A percentile compares a stretch with the other conserved stretches of the same genome.
These are phyloP conservation scores for Corynascus novoguineensis DNA, from an alignment of 495 filamentous ascomycete species.

Conservation along the genomic window DNA sequence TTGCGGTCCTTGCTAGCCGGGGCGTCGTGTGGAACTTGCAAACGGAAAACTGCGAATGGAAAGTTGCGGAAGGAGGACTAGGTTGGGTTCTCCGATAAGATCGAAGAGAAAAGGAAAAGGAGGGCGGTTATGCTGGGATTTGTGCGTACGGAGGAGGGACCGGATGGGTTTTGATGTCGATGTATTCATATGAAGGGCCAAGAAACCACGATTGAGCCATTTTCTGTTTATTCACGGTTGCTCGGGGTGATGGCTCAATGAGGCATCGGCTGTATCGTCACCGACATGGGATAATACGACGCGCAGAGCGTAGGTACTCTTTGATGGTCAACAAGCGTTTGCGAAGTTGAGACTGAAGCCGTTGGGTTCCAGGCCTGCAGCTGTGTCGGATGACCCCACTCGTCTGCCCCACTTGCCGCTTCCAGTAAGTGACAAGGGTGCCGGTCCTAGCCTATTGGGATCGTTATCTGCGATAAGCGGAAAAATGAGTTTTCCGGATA, in stretches of 20 bases:
- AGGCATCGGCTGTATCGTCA: neutral
- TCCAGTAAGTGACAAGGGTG: conserved; percentile 5
- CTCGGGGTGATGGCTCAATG: neutral
- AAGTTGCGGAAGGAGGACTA: too few species aligned
- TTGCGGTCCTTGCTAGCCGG: neutral
- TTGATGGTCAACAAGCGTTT: too few species aligned
- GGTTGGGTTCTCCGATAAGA: neutral
- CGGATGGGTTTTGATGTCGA: neutral
- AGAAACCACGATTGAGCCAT: neutral
- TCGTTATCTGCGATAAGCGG: conserved; percentile 20
- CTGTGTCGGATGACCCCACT: neutral
- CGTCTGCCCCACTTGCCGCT: conserved; percentile 13
- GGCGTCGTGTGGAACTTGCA: too few species aligned
- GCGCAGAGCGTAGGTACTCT: too few species aligned
- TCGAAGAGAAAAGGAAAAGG: neutral
- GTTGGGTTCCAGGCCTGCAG: too few species aligned
- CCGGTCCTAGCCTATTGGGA: too few species aligned
- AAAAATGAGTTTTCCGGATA: conserved; percentile 14
- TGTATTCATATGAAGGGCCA: conserved; percentile 7
- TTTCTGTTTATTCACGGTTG: neutral
- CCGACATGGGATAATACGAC: too few species aligned
- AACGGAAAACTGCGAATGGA: too few species aligned
- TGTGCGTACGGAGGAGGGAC: neutral
- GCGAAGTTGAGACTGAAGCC: too few species aligned
- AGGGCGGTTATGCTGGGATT: neutral